These are phyloP conservation scores for Leucosporidium creatinivorum DNA, from an alignment of 768 basidiomycete genomes.

Conservation along the genomic window DNA sequence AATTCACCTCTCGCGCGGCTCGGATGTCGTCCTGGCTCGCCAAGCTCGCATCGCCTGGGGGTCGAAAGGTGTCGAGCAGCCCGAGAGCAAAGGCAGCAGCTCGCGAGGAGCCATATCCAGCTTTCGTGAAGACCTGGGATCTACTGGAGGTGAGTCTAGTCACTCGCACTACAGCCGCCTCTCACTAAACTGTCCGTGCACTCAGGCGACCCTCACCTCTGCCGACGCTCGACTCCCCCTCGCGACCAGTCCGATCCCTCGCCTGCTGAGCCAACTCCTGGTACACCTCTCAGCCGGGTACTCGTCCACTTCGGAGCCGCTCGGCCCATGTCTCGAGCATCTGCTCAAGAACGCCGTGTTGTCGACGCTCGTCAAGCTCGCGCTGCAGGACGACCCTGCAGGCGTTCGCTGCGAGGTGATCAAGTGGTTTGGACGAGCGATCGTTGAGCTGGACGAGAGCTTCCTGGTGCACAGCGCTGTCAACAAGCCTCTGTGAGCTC, in stretches of 20 bases:
- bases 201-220: not conserved
- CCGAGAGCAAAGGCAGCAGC: not conserved
- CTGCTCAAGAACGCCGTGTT: conserved; percentile 77
- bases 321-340: conserved; percentile 21
- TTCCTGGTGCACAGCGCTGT: conserved; percentile 88
- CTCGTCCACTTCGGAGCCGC: not conserved
- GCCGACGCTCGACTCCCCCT: not conserved
- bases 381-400: conserved; percentile 72
- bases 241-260: not conserved
- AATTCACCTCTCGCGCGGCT: not conserved
- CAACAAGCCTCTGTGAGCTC: conserved; percentile 35
- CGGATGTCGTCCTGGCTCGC: not conserved
- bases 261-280: conserved; percentile 3
- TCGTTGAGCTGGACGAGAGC: conserved; percentile 82
- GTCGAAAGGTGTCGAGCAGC: not conserved
- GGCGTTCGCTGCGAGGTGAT: conserved; percentile 90
- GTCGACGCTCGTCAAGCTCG: conserved; percentile 72
- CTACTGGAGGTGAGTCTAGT: not conserved
- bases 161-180: too few relatives aligned
- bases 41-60: not conserved
- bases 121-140: not conserved
- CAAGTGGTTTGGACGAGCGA: conserved; percentile 78
- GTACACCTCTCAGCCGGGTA: not conserved
- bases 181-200: not conserved
- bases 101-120: not conserved